These are phyloP conservation scores for Clathrus columnatus DNA, from an alignment of 768 basidiomycete genomes.

Conservation along the genomic window DNA sequence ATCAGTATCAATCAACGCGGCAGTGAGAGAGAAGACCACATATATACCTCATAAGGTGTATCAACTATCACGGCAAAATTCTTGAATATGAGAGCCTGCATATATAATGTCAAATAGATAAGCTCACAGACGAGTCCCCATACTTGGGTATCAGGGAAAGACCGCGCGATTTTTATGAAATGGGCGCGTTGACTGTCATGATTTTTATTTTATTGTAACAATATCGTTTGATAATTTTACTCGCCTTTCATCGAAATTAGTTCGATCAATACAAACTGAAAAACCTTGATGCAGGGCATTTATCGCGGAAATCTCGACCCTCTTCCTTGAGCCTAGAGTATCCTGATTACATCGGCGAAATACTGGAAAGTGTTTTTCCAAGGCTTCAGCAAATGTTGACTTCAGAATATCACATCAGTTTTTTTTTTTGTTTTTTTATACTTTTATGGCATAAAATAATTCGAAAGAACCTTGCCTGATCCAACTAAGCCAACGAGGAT, in stretches of 20 bases:
- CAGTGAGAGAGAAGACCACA: constrained; percentile 16
- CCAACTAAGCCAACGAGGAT: constrained; percentile 69
- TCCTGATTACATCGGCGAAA: constrained; percentile 76
- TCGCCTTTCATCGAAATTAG: constrained; percentile 62
- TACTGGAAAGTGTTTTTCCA: constrained; percentile 48
- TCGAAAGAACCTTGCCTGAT: constrained; percentile 52
- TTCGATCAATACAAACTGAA: constrained; percentile 74
- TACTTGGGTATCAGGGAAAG: constrained; percentile 51
- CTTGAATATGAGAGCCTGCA: background rate
- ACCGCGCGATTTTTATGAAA: constrained; percentile 67
- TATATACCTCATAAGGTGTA: constrained; percentile 60
- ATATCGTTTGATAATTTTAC: background rate
- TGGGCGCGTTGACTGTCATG: constrained; percentile 52
- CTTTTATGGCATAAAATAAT: background rate
- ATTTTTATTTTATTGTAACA: background rate
- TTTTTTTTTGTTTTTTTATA: constrained; percentile 10
- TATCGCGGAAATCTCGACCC: constrained; percentile 55
- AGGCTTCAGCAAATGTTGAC: constrained; percentile 67
- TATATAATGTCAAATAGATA: background rate
- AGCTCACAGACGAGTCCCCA: constrained; percentile 59
- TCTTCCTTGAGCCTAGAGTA: constrained; percentile 57
- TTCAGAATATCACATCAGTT: constrained; percentile 17
- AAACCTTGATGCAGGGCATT: constrained; percentile 43
- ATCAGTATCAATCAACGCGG: constrained; percentile 5
- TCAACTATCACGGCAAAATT: constrained; percentile 30